phyloP scores from a whole-genome alignment of 257 asterid genomes.

The Nicotiana undulata region DNA sequence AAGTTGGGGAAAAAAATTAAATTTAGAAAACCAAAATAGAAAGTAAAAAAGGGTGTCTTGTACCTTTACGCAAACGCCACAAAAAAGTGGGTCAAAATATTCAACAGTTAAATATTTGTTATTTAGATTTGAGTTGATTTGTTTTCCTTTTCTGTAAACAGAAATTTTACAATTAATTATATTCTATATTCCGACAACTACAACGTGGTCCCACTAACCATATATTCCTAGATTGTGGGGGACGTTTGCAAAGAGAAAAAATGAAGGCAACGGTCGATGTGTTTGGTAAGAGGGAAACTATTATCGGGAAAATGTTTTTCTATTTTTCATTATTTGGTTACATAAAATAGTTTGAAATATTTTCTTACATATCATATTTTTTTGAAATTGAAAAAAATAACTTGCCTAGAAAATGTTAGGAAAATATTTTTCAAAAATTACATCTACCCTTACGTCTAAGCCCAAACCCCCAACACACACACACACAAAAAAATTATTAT shows the following conservation, averaged over 20 bases:
- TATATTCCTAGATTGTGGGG: constrained; percentile 49
- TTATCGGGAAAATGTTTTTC: too few species aligned
- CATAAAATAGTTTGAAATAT: too few species aligned
- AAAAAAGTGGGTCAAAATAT: neutral
- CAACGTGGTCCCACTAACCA: constrained; percentile 26
- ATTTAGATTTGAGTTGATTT: neutral
- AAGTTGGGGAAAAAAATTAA: neutral
- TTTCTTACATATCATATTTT: too few species aligned
- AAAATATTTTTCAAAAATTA: too few species aligned
- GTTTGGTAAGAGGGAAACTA: too few species aligned
- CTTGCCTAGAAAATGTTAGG: too few species aligned
- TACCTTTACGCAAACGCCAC: constrained; percentile 47
- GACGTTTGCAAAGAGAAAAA: neutral
- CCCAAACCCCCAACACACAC: too few species aligned
- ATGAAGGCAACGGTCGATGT: neutral
- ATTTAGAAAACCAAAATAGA: neutral
- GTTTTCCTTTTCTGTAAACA: neutral
- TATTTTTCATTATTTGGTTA: too few species aligned
- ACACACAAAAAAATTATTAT: too few species aligned
- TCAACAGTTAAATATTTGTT: neutral
- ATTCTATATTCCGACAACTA: neutral
- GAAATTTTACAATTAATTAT: neutral
- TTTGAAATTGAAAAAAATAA: too few species aligned
- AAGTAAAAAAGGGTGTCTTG: constrained; percentile 16
- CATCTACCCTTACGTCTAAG: too few species aligned